These are phyloP conservation scores for Penicillium cinerascens DNA, from an alignment of 495 filamentous ascomycete genomes.

Conservation along the genomic window DNA sequence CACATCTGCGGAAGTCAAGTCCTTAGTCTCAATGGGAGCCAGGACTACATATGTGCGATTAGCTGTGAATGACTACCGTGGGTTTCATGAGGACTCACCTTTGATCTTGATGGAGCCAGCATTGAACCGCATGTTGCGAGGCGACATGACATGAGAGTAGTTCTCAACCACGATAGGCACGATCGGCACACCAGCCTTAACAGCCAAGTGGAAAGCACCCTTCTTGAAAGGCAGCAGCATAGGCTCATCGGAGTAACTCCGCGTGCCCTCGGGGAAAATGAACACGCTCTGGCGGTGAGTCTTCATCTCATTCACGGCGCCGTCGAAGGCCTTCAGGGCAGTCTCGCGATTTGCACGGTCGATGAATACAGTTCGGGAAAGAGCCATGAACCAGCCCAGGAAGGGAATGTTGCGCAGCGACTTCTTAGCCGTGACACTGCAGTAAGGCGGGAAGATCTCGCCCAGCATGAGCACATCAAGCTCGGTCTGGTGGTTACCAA, in stretches of 20 bases:
- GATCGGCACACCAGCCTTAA: slow-evolving; percentile 90
- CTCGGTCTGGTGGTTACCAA: slow-evolving; percentile 93
- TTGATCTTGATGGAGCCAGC: slow-evolving; percentile 75
- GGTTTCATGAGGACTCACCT: slow-evolving; percentile 48
- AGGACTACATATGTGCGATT: slow-evolving; percentile 53
- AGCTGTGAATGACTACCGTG: background rate
- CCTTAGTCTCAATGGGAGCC: slow-evolving; percentile 77
- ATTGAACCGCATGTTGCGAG: slow-evolving; percentile 65
- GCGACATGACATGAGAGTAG: slow-evolving; percentile 78
- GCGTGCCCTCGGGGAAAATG: slow-evolving; percentile 92
- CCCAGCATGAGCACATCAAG: slow-evolving; percentile 92
- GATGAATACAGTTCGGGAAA: slow-evolving; percentile 91
- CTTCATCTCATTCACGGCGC: slow-evolving; percentile 76
- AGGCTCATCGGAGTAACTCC: slow-evolving; percentile 80
- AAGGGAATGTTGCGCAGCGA: slow-evolving; percentile 77
- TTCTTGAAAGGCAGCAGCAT: slow-evolving; percentile 92
- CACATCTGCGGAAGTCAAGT: slow-evolving; percentile 75
- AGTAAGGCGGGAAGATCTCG: slow-evolving; percentile 81
- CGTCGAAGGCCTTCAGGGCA: slow-evolving; percentile 80
- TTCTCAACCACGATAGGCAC: slow-evolving; percentile 82
- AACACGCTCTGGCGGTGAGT: slow-evolving; percentile 78
- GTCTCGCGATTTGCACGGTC: slow-evolving; percentile 77
- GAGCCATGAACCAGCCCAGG: slow-evolving; percentile 93
- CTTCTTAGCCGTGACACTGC: slow-evolving; percentile 90
- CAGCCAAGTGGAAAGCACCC: slow-evolving; percentile 92